Evolutionary conservation across 2,329 filamentous ascomycete genomes (phyloP).

Genomic region (Neonectria coccinea): DNA sequence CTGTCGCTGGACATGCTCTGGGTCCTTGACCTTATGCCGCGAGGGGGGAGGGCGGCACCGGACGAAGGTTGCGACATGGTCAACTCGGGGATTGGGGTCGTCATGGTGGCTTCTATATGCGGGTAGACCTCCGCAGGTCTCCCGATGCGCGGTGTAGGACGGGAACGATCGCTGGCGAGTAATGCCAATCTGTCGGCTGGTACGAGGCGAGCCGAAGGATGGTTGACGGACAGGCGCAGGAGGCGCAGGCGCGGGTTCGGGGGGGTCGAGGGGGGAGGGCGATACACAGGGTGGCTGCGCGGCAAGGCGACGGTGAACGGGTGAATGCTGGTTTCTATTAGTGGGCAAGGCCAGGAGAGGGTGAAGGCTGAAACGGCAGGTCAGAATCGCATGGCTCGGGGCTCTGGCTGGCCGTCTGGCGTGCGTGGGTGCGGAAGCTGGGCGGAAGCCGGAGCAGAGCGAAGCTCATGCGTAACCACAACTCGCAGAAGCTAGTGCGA

Average conservation of each 20-base stretch:
- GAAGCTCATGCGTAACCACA: constrained; percentile 43
- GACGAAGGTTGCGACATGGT: constrained; percentile 51
- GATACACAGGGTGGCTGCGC: constrained; percentile 35
- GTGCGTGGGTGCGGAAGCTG: constrained; percentile 32
- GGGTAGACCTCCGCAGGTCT: constrained; percentile 41
- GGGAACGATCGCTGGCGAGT: constrained; percentile 31
- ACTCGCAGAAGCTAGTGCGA: constrained; percentile 37
- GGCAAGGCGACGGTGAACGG: constrained; percentile 26
- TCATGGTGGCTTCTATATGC: constrained; percentile 45
- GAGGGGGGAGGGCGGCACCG: constrained; percentile 48
- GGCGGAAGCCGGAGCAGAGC: constrained; percentile 37
- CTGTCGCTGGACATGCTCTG: constrained; percentile 79
- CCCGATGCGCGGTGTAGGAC: constrained; percentile 33
- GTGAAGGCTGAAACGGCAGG: constrained; percentile 25
- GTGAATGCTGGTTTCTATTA: constrained; percentile 42
- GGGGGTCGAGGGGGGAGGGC: constrained; percentile 27
- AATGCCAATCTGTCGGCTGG: constrained; percentile 33
- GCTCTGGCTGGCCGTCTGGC: constrained; percentile 26
- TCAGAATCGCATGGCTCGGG: constrained; percentile 29
- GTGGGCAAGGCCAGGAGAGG: constrained; percentile 32
- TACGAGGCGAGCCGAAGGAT: constrained; percentile 36
- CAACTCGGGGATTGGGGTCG: constrained; percentile 43
- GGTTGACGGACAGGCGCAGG: constrained; percentile 30
- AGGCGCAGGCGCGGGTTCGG: constrained; percentile 35
- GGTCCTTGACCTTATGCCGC: constrained; percentile 60